Base-by-base conservation (phyloP, 176 grass and related monocot species). In the Avena sativa region DNA sequence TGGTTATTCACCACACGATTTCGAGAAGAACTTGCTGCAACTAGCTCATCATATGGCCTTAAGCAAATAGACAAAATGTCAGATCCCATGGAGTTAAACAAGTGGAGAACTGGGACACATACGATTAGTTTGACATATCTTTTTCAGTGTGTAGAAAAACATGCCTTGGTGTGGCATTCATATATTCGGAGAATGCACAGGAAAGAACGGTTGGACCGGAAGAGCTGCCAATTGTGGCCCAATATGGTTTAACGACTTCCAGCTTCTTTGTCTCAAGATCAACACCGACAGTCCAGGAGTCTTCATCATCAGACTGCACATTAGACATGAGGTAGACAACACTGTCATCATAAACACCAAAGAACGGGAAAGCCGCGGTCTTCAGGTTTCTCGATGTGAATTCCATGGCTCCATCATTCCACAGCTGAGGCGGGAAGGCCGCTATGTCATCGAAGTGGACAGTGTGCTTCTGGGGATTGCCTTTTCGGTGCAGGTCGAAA, bases 131-230 rank as follows among this genome's bases (percentile, higher is more conserved):
- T 72, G 40, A 8, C 11, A 73, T 23, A 48, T 48, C 11, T 73
- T 21, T 49, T 48, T 72, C 19, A 6, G 5, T 1, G 9, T 73
- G 11, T 3, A 48, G 2, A 73, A 48, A 47, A 73, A 6, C 40
- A 48, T 73, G 70, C 70, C 70, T 73, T 73, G 70, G 70, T 48
- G 20, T 73, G 38, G 43, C 21, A 73, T 12, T 47, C 4, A 73
- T n/a, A 48, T 73, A 73, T 73, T 73, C 20, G 5, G 70, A 73
- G 70, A 73, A 48, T 73, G 10, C 70, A 48, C 70, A 73, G 1
- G 20, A 11, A 73, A 73, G 10, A 11, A 73, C 11, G 0, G 43
- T 14, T 46, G 43, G 40, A 46, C 48, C 20, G 9, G 10, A 73
- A 47, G 9, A 47, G 48, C 3, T 14, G 20, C 17, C 36, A 44